Evolutionary conservation across 2,329 filamentous ascomycete species (phyloP), one percentile per base, ranked within the genome.

Genomic region (Hypocrella siamensis): DNA sequence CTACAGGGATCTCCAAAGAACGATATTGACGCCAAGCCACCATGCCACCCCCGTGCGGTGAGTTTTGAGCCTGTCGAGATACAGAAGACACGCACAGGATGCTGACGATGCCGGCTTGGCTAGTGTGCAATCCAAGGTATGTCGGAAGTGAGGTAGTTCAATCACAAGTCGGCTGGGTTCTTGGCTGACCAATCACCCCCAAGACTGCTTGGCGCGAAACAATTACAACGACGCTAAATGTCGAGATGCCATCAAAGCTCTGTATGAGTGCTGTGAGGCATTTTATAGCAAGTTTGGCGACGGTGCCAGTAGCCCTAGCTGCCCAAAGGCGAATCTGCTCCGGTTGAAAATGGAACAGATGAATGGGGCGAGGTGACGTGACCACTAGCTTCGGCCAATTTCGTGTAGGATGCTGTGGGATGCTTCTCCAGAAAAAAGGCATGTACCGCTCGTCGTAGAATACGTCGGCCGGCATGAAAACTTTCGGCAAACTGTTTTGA

Each of bases 211-310:
- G 39, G 73, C 71, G 29, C 88, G 76, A 55, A 86, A 86, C 53
- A 75, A 74, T 33, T 96, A 80, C 60, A 72, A 92, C 37, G 85
- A 96, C 56, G 73, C 73, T 27, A 92, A 76, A 48, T 98, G 90
- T 55, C 71, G 79, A 48, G 53, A 60, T 14, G 63, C 84, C 47
- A 70, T 98, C 35, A 77, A 88, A 51, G 82, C 84, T 3, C 61
- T 98, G 17, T 98, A 96, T 55, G 79, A 90, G 44, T 98, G 90
- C 57, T 98, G 90, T 56, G 76, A 86, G 46, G 69, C 72, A 10
- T 93, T 96, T 52, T 96, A 98, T 57, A 61, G 77, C 44, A 67
- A 70, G 35, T 70, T 81, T 37, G 86, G 90, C 12, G 77, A 92
- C 34, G 58, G 74, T 17, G 85, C 82, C 19, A 74, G 67, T 26